Evolutionary conservation across 768 basidiomycete genomes (phyloP).

Genomic region (Serendipita sp.): DNA sequence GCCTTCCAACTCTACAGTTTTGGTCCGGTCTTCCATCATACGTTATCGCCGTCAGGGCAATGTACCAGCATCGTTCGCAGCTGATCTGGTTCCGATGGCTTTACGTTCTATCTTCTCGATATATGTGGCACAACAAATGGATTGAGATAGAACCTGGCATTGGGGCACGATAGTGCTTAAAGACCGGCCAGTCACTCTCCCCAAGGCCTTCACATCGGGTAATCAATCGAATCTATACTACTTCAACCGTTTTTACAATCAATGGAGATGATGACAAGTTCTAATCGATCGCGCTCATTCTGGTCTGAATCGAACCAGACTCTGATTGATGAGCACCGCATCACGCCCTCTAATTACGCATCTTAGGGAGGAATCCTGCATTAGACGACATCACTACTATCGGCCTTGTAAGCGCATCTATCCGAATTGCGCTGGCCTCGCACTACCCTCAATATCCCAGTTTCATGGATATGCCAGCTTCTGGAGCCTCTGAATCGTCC

Average conservation of each 20-base stretch:
- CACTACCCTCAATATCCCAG: neutral
- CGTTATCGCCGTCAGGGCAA: conserved; percentile 41
- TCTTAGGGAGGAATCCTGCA: too few relatives aligned
- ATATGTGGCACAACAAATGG: conserved; percentile 91
- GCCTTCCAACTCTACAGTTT: conserved; percentile 24
- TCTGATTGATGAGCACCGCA: too few relatives aligned
- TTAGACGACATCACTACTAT: too few relatives aligned
- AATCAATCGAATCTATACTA: neutral
- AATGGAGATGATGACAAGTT: too few relatives aligned
- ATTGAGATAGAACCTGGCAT: conserved; percentile 24
- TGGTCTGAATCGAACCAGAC: too few relatives aligned
- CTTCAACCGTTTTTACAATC: neutral
- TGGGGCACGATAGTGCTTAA: neutral
- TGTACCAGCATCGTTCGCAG: conserved; percentile 58
- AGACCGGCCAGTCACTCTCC: neutral
- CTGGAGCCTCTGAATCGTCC: neutral
- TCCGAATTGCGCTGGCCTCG: neutral
- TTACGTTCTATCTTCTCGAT: conserved; percentile 61
- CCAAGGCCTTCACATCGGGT: neutral
- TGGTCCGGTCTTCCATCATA: conserved; percentile 44
- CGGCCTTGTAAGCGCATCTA: neutral
- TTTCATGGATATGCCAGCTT: neutral
- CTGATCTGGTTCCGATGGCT: conserved; percentile 82
- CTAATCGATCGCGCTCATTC: too few relatives aligned
- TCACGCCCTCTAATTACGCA: too few relatives aligned